Conservation (phyloP, 257 asterid species). For the Solanum commersonii region DNA sequence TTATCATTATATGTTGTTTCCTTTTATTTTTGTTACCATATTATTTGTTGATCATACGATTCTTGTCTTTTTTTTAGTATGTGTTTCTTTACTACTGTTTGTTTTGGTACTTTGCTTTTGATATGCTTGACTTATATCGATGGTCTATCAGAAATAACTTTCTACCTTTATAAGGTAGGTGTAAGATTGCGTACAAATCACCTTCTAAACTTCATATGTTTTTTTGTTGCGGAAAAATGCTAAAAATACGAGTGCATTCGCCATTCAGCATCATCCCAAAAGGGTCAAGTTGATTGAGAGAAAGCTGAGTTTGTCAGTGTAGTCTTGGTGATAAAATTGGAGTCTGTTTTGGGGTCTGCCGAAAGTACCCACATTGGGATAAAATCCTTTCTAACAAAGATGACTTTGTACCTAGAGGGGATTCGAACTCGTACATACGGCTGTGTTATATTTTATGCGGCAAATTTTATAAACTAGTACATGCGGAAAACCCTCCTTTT, state of each 20-base stretch:
- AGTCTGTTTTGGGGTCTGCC: no score
- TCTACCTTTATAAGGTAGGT: accelerated
- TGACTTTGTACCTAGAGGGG: no score
- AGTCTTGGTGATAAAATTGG: neutral
- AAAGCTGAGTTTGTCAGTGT: neutral
- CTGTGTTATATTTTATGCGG: no score
- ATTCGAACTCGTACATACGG: no score
- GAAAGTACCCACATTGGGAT: no score
- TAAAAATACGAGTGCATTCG: neutral
- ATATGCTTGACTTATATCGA: neutral
- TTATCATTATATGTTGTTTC: neutral
- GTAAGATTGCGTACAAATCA: neutral
- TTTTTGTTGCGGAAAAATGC: neutral
- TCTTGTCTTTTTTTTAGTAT: neutral
- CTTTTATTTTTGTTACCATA: neutral
- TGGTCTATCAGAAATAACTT: neutral
- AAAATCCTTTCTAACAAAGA: no score
- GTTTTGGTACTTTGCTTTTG: neutral
- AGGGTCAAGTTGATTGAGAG: neutral
- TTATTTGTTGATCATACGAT: neutral
- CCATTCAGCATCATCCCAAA: neutral
- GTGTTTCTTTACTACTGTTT: neutral
- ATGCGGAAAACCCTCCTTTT: neutral
- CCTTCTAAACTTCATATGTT: no score
- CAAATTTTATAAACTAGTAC: no score